Evolutionary conservation across 2,329 filamentous ascomycete species (phyloP), one percentile per base, ranked within the genome.

Genomic region (Pseudogymnoascus sp.): DNA sequence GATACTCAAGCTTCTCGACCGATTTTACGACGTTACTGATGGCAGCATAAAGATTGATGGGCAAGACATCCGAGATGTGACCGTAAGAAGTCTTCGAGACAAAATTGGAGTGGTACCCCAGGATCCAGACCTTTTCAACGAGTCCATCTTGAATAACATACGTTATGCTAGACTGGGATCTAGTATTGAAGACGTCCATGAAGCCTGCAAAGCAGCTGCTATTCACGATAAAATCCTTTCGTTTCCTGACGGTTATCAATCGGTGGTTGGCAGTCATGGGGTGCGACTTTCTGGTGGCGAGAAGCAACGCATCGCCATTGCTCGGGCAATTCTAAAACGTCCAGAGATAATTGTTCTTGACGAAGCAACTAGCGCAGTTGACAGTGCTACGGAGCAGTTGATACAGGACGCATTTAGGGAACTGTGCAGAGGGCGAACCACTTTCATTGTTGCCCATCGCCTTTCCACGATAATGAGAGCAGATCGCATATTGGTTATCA

Each of bases 71-170:
- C 80, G 83, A 21, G 76, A 83, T 25, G 79, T 89, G 1, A 84
- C 80, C 0, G 75, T 87, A 25, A 12, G 79, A 62, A 85, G 81
- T 52, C 75, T 89, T 2, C 79, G 86, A 8, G 78, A 83, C 18
- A 76, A 78, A 2, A 79, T 89, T 25, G 86, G 85, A 18, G 78
- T 88, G 11, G 86, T 89, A 0, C 86, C 86, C 2, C 84, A 90
- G 71, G 83, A 87, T 64, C 82, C 86, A 0, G 76, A 81, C 0
- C 75, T 89, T 7, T 89, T 89, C 75, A 86, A 88, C 69, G 79
- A 81, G 33, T 83, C 83, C 1, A 81, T 89, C 43, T 79, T 85
- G 69, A 81, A 88, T 16, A 90, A 89, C 68, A 75, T 90, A 23
- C 80, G 80, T 1, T 89, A 89, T 71, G 84, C 84, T 1, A 80